phyloP scores from a whole-genome alignment of 805 yeast genomes.

The Metschnikowia similis region DNA sequence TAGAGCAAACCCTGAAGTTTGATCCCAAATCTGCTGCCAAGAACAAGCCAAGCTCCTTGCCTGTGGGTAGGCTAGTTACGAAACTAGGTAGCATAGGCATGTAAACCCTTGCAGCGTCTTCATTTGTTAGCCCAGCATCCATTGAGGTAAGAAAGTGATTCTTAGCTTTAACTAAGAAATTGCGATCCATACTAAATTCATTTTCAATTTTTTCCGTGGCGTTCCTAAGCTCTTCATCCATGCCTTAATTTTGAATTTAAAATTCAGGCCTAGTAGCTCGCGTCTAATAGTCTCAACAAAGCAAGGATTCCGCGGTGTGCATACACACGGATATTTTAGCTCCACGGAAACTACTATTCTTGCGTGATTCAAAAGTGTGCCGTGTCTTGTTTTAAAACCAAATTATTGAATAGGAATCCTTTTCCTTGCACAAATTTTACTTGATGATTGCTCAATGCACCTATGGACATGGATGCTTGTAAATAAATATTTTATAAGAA shows the following conservation, averaged over 20 bases:
- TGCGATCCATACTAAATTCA: constrained; percentile 40
- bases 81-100: constrained; percentile 91
- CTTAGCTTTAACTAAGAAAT: constrained; percentile 44
- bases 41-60: constrained; percentile 75
- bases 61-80: constrained; percentile 81
- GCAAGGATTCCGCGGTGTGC: constrained; percentile 4
- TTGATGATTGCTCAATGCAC: too few species aligned
- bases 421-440: too few species aligned
- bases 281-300: neutral
- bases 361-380: neutral
- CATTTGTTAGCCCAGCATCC: constrained; percentile 52
- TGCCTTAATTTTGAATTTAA: neutral
- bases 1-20: constrained; percentile 91
- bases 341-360: neutral
- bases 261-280: neutral
- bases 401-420: too few species aligned
- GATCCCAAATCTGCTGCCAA: constrained; percentile 95
- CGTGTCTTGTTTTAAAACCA: too few species aligned
- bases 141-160: constrained; percentile 57
- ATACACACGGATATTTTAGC: neutral
- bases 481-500: neutral
- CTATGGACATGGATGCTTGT: too few species aligned
- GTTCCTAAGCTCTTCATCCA: constrained; percentile 16
- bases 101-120: constrained; percentile 37
- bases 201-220: constrained; percentile 35